Percentiles rank a stretch among this genome's conserved stretches.
Evolutionary conservation across 2,329 filamentous ascomycete genomes (phyloP).

Genomic region (Knoxdaviesia capensis): DNA sequence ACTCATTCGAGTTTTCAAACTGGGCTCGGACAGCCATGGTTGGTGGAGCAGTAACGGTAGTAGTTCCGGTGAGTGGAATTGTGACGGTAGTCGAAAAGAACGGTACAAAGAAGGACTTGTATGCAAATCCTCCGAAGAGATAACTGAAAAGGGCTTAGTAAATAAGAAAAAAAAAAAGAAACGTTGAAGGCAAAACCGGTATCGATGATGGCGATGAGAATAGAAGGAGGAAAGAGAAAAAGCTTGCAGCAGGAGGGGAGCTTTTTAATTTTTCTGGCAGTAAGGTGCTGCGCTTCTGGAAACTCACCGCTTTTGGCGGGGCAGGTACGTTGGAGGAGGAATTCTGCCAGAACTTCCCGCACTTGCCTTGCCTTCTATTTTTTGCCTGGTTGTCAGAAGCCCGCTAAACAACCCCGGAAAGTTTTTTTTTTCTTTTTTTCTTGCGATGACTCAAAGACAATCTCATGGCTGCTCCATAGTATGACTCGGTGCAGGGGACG

Average conservation of each 20-base stretch:
- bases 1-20: slow-evolving; percentile 88
- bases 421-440: slow-evolving; percentile 1
- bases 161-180: background rate
- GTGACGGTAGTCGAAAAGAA: background rate
- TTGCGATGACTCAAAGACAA: slow-evolving; percentile 1
- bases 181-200: background rate
- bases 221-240: background rate
- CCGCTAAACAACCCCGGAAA: too few species aligned
- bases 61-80: background rate
- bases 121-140: too few species aligned
- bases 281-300: too few species aligned
- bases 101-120: background rate
- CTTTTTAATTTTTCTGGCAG: too few species aligned
- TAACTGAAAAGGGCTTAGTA: background rate
- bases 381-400: background rate
- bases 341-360: too few species aligned
- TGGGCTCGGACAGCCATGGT: slow-evolving; percentile 50
- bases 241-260: too few species aligned
- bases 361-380: background rate
- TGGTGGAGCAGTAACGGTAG: background rate
- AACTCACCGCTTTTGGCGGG: too few species aligned
- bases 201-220: background rate
- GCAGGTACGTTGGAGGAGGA: too few species aligned
- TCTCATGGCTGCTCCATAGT: background rate
- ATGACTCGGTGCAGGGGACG: background rate